Conservation (phyloP, 331 rosid species). For the Phaseolus coccineus region DNA sequence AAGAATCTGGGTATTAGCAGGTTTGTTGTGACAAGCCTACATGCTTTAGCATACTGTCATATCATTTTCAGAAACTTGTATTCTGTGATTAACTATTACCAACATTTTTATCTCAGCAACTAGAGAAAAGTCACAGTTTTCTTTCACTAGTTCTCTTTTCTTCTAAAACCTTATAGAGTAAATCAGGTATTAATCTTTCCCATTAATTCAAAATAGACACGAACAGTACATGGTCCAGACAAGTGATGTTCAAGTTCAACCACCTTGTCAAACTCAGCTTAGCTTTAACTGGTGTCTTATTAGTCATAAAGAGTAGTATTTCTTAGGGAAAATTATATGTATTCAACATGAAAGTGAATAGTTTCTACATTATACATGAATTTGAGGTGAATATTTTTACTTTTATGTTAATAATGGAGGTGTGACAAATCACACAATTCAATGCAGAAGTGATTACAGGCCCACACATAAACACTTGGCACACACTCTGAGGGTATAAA, state of each 20-base stretch:
- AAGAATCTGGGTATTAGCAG: conserved; percentile 74
- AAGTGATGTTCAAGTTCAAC: neutral
- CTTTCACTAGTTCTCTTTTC: too few species aligned
- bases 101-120: too few species aligned
- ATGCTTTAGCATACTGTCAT: too few species aligned
- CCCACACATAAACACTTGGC: neutral
- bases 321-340: neutral
- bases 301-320: neutral
- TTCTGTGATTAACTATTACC: too few species aligned
- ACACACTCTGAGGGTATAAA: too few species aligned
- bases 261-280: neutral
- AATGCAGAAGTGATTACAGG: neutral
- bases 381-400: too few species aligned
- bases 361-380: too few species aligned
- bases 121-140: too few species aligned
- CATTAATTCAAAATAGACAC: neutral
- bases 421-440: neutral
- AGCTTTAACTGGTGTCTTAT: neutral
- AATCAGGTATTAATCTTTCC: neutral
- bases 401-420: neutral
- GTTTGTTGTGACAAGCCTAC: conserved; percentile 38
- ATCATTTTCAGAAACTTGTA: too few species aligned
- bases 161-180: neutral
- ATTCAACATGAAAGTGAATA: neutral
- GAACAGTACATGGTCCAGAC: neutral